Evolutionary conservation across 257 asterid genomes (phyloP).

Genomic region (Nicotiana tabacum): DNA sequence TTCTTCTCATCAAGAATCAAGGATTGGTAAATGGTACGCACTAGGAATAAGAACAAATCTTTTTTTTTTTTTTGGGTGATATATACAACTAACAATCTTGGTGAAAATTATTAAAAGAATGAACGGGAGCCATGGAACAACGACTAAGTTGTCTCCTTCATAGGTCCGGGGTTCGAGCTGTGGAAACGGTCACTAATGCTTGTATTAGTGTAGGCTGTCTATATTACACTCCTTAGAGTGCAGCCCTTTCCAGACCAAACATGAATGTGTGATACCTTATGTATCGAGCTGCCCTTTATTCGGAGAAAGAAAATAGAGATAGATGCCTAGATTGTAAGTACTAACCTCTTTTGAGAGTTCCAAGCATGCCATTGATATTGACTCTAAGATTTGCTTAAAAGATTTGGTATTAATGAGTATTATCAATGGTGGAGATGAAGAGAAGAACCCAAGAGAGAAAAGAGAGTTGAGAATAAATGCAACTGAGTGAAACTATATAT

Average conservation of each 20-base stretch:
- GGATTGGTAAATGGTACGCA: not conserved
- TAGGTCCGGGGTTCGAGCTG: too few relatives aligned
- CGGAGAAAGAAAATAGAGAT: not conserved
- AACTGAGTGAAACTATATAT: constrained; percentile 25
- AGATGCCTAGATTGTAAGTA: not conserved
- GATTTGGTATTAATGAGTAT: not conserved
- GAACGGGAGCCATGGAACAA: too few relatives aligned
- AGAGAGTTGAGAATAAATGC: constrained; percentile 14
- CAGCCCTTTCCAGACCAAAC: too few relatives aligned
- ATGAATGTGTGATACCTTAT: too few relatives aligned
- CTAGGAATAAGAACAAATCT: not conserved
- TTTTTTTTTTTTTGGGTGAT: too few relatives aligned
- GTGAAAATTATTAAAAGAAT: not conserved
- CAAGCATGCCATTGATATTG: constrained; percentile 50
- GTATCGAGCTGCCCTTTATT: too few relatives aligned
- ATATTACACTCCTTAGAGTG: too few relatives aligned
- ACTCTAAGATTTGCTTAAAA: constrained; percentile 4
- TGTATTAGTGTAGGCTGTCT: too few relatives aligned
- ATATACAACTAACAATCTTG: not conserved
- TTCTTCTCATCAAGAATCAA: not conserved
- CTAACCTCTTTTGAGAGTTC: constrained; percentile 54
- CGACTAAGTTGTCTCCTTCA: too few relatives aligned
- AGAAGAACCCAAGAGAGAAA: too few relatives aligned
- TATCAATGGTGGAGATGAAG: too few relatives aligned
- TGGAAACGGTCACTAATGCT: too few relatives aligned